Evolutionary conservation across 2,329 filamentous ascomycete genomes (phyloP).

Genomic region (Aspergillus arachidicola): DNA sequence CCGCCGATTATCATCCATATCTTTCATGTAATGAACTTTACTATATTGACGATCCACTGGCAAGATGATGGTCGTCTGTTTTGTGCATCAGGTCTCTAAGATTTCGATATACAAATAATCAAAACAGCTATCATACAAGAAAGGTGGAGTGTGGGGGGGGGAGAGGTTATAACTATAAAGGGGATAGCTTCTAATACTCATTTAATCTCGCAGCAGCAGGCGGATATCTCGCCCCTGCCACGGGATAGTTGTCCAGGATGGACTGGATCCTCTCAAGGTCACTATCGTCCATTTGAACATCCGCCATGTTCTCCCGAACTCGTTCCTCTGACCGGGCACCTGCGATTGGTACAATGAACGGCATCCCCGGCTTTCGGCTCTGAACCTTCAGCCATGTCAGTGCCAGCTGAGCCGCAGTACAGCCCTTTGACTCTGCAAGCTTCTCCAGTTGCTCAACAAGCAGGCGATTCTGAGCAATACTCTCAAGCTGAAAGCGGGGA

Average conservation of each 20-base stretch:
- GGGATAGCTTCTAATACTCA: neutral
- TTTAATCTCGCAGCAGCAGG: neutral
- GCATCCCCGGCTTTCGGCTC: conserved; percentile 56
- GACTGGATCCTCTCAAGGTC: neutral
- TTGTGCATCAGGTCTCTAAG: no score
- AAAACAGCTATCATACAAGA: no score
- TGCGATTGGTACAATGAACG: conserved; percentile 38
- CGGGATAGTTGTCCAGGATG: neutral
- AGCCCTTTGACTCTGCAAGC: conserved; percentile 62
- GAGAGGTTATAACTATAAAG: no score
- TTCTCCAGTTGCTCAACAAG: conserved; percentile 62
- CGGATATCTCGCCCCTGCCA: neutral
- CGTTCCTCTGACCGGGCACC: neutral
- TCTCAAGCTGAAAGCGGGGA: conserved; percentile 65
- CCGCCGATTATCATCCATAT: no score
- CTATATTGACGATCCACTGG: no score
- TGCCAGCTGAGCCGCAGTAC: conserved; percentile 66
- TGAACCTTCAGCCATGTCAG: conserved; percentile 63
- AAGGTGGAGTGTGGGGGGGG: no score
- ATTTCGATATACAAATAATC: no score
- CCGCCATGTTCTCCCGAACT: neutral
- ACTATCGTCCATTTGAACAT: neutral
- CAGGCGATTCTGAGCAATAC: conserved; percentile 66
- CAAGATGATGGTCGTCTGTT: accelerated
- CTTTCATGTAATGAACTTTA: no score